Base-by-base conservation (phyloP, 257 asterid genomes). In the Linaria vulgaris region DNA sequence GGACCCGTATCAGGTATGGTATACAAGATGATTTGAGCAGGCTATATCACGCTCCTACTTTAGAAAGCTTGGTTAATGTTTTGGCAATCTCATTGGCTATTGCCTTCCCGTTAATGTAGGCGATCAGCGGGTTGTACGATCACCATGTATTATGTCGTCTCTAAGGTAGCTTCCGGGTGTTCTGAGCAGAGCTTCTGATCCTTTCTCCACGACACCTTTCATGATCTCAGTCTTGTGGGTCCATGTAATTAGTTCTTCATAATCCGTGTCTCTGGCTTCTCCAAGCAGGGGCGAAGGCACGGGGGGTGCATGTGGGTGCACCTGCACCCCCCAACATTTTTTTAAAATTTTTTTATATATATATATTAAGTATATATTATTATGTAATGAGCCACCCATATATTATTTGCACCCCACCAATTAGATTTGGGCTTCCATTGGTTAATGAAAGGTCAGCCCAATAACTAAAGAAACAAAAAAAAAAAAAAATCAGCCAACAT, bases 181-280 rank as follows among this genome's bases (percentile, higher is more conserved):
- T 79, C 97, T 68, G 13, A 90, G 77, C 72, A 87, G 60, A 56
- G 87, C 95, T 69, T 87, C 96, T 0, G 96, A 90, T 11, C 96
- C 96, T 65, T 82, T 81, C 21, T 68, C 79, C 7, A 81, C 88
- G 0, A 72, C 73, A 9, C 82, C 90, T 61, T 84, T 90, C 75
- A 88, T 51, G 12, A 90, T 75, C 47, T 85, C 47, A 8, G 95
- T 90, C 74, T 77, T 90, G 78, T 90, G 97, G 1, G 90, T 74
- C 50, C 97, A 95, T 0, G 88, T 61, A 15, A 90, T 83, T 70
- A 88, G 75, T 63, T 90, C 96, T 60, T 90, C 95, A 19, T 85
- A 84, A 68, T 90, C 97, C 0, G 96, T 80, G 76, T 90, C 97
- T 23, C 97, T 94, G 3, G 94, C 85, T 69, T 88, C 95, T 27